A percentile compares a stretch with the other conserved stretches of the same genome.
These are phyloP conservation scores for Lavandula angustifolia DNA, from an alignment of 257 asterid genomes.

Conservation along the genomic window DNA sequence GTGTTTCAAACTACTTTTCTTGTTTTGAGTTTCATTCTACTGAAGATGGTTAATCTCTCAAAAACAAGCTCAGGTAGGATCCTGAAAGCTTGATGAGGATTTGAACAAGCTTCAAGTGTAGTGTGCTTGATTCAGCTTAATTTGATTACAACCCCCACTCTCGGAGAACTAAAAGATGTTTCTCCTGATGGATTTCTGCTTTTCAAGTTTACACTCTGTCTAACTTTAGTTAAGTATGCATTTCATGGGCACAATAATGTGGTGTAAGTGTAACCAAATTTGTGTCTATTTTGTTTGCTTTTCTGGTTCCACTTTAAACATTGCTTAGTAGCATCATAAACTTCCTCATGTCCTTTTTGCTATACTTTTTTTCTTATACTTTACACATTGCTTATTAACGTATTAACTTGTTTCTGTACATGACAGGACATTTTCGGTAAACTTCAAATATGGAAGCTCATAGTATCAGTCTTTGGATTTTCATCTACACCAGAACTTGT, in stretches of 20 bases:
- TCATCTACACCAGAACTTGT: constrained; percentile 93
- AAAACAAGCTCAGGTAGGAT: not conserved
- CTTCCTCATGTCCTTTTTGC: constrained; percentile 1
- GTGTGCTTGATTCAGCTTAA: not conserved
- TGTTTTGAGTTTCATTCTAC: not conserved
- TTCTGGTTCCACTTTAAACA: not conserved
- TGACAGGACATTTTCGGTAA: constrained; percentile 90
- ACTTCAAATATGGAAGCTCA: constrained; percentile 91
- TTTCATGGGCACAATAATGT: not conserved
- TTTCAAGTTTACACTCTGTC: not conserved
- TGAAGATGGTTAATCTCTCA: not conserved
- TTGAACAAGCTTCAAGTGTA: not conserved
- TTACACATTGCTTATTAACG: not conserved
- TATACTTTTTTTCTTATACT: not conserved
- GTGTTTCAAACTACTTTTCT: not conserved
- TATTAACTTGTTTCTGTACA: constrained; percentile 21
- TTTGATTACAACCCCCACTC: not conserved
- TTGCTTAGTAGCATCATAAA: not conserved
- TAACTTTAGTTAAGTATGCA: not conserved
- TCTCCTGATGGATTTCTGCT: not conserved
- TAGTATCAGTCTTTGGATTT: constrained; percentile 82
- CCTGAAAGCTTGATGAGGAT: not conserved
- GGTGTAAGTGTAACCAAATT: not conserved
- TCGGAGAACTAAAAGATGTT: constrained; percentile 14
- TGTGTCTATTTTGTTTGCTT: not conserved